Conservation (phyloP, 2,329 filamentous ascomycete species). For the Aspergillus glaucus region DNA sequence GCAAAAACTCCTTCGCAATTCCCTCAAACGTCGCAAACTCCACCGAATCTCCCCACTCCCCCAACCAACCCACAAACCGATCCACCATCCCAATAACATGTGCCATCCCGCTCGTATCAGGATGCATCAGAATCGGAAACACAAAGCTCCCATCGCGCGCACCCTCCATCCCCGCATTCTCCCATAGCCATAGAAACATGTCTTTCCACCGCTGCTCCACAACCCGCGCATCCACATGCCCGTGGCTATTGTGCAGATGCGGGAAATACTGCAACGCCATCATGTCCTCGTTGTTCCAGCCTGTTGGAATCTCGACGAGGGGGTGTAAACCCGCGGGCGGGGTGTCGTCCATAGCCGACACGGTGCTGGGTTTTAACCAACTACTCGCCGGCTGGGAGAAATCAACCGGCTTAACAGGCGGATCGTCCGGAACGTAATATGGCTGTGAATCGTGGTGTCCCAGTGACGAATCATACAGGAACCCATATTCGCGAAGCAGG, state of each 20-base stretch:
- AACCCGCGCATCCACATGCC: constrained; percentile 49
- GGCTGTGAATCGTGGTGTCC: constrained; percentile 29
- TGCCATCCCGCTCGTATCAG: constrained; percentile 50
- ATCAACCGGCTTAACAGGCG: constrained; percentile 27
- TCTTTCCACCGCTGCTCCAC: constrained; percentile 55
- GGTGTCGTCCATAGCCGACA: constrained; percentile 1
- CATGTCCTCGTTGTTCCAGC: constrained; percentile 33
- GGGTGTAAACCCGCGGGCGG: constrained; percentile 3
- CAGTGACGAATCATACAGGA: constrained; percentile 31
- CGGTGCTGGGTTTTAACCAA: constrained; percentile 30
- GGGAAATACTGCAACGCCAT: constrained; percentile 33
- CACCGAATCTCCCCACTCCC: constrained; percentile 21
- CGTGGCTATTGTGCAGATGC: constrained; percentile 41
- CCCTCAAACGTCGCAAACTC: constrained; percentile 4
- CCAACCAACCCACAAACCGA: constrained; percentile 43
- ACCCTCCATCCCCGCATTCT: constrained; percentile 20
- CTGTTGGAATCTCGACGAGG: constrained; percentile 29
- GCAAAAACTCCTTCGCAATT: background rate
- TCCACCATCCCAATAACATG: constrained; percentile 50
- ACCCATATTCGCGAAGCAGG: constrained; percentile 26
- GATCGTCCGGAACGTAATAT: constrained; percentile 26
- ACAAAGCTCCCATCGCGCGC: constrained; percentile 15
- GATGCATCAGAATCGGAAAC: constrained; percentile 46
- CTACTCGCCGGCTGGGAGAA: constrained; percentile 27
- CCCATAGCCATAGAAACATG: constrained; percentile 48